Percentiles rank a stretch among this genome's conserved stretches.
Evolutionary conservation across 768 basidiomycete genomes (phyloP).

Genomic region (Mycena rosella): DNA sequence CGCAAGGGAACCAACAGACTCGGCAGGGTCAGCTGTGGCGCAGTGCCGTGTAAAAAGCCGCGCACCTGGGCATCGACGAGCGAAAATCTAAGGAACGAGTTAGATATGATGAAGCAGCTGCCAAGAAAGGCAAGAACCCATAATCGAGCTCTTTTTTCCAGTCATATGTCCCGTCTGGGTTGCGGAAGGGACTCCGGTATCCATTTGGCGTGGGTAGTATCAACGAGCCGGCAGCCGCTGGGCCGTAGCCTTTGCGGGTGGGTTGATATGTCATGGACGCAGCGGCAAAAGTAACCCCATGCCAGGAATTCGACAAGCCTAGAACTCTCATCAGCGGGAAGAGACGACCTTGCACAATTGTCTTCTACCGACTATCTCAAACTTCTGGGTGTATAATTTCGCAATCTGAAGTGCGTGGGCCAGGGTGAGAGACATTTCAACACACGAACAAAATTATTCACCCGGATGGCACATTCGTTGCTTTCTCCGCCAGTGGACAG

Average conservation of each 20-base stretch:
- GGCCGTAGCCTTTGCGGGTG: conserved; percentile 39
- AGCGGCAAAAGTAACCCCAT: conserved; percentile 39
- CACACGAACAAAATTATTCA: neutral
- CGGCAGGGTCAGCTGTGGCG: no score
- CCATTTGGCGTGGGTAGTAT: conserved; percentile 41
- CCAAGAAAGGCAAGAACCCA: conserved; percentile 18
- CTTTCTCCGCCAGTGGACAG: conserved; percentile 35
- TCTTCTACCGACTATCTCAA: conserved; percentile 42
- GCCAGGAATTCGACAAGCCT: conserved; percentile 41
- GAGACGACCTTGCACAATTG: neutral
- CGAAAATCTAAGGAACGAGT: neutral
- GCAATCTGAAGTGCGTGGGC: conserved; percentile 29
- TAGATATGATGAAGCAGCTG: no score
- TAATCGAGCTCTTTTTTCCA: conserved; percentile 41
- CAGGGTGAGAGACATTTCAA: neutral
- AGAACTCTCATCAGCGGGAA: neutral
- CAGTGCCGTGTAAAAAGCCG: no score
- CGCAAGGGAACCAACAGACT: conserved; percentile 38
- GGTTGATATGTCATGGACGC: conserved; percentile 41
- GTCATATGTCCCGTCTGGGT: conserved; percentile 39
- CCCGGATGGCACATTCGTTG: conserved; percentile 39
- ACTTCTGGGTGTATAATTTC: conserved; percentile 40
- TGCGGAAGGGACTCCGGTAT: conserved; percentile 39
- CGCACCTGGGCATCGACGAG: conserved; percentile 37
- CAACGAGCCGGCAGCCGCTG: conserved; percentile 36